Percentiles rank a stretch among this genome's conserved stretches.
phyloP scores from a whole-genome alignment of 768 basidiomycete species.

The Tubosaeta sp. region DNA sequence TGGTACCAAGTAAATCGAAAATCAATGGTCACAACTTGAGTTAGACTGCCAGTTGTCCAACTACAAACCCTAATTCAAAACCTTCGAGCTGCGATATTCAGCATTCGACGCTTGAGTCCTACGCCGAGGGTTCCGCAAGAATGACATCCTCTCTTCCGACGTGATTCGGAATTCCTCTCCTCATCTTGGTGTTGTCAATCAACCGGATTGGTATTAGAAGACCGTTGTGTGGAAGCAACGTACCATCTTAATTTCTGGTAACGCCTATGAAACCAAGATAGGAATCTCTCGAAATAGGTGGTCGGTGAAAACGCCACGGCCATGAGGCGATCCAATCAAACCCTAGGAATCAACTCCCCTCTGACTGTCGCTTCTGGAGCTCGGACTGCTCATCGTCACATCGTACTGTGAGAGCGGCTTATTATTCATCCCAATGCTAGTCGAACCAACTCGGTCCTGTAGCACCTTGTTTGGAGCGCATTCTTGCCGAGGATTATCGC shows the following conservation, averaged over 20 bases:
- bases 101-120: too few species aligned
- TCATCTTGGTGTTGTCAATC: background rate
- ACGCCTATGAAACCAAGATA: slow-evolving; percentile 6
- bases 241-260: background rate
- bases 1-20: too few species aligned
- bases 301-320: slow-evolving; percentile 6
- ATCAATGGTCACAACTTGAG: too few species aligned
- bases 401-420: slow-evolving; percentile 5
- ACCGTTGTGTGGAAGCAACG: background rate
- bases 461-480: background rate
- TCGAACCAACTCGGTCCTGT: background rate
- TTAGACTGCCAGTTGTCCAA: too few species aligned
- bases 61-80: too few species aligned
- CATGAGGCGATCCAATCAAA: slow-evolving; percentile 12
- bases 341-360: background rate
- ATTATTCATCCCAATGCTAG: background rate
- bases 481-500: background rate
- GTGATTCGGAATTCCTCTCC: background rate
- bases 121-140: background rate
- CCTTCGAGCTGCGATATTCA: too few species aligned
- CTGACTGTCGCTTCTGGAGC: background rate
- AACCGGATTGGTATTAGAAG: background rate
- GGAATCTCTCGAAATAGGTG: slow-evolving; percentile 8
- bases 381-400: background rate
- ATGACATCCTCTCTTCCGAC: background rate